Evolutionary conservation across 805 yeast species (phyloP), one percentile per base, ranked within the genome.

Genomic region (Candida anglica): DNA sequence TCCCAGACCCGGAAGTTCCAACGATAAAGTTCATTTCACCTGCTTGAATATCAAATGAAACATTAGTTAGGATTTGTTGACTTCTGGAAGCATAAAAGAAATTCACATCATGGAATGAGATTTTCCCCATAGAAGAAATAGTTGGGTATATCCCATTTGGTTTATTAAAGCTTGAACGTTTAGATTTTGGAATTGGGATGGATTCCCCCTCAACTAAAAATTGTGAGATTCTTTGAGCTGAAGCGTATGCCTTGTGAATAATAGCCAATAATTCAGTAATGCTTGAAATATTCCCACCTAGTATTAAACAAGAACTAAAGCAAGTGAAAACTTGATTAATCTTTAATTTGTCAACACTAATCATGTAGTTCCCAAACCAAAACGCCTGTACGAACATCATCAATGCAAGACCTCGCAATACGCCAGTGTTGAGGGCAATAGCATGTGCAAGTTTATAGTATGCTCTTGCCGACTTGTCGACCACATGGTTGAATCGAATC

Each of bases 1-100:
- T 93, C 0, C 98, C 98, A 0, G 89, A 80, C 0, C 99, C 99
- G 0, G 97, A 88, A 40, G 71, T 69, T 1, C 99, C 99, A 27
- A 93, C 74, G 3, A 93, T 57, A 46, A 76, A 91, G 1, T 81
- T 76, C 5, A 74, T 50, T 20, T 59, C 43, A 1, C 73, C 68
- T 0, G 73, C 54, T 1, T 63, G 55, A 22, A 88, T 60, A 1
- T 19, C 10, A 22, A 42, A 37, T n/a, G 55, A 48, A 1, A 82
- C 61, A 30, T 71, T 46, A 0, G 69, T 55, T 11, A 93, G 51
- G 0, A 76, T 77, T 2, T 59, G 56, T 1, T 56, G 54, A 1
- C 67, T 65, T 43, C 91, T 68, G 1, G 78, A 56, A 1, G 83
- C 78, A 49, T 88, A 91, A 0, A 67, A 47, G 50, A 87, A 89